A percentile compares a stretch with the other conserved stretches of the same genome.
Evolutionary conservation across 2,329 filamentous ascomycete species (phyloP).

Genomic region (Botrytis medusae): DNA sequence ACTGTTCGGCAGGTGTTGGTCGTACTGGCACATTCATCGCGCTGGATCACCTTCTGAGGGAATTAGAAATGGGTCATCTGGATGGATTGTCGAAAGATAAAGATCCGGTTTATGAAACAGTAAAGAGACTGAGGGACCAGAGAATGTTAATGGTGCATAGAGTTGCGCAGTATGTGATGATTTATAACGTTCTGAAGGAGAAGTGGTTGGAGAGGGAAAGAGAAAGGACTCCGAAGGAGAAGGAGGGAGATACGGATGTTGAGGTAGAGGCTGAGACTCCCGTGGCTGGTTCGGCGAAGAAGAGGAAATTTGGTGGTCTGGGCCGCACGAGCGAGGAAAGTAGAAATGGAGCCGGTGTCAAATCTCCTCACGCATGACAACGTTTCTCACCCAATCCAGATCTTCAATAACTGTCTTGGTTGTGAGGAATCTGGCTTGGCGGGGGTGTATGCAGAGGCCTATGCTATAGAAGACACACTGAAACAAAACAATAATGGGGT

Average conservation of each 20-base stretch:
- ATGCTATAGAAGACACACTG: not conserved
- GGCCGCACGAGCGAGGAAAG: not conserved
- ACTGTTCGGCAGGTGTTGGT: constrained; percentile 92
- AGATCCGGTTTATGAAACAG: constrained; percentile 29
- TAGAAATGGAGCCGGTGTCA: not conserved
- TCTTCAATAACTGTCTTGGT: not conserved
- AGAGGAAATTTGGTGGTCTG: not conserved
- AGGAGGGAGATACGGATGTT: not conserved
- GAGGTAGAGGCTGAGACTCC: not conserved
- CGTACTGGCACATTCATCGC: constrained; percentile 78
- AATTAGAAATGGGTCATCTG: constrained; percentile 25
- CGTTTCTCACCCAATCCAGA: not conserved
- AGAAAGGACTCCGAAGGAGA: not conserved
- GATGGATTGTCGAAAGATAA: constrained; percentile 19
- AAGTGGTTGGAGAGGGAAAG: constrained; percentile 23
- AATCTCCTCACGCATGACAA: not conserved
- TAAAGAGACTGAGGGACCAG: constrained; percentile 27
- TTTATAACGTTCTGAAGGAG: constrained; percentile 27
- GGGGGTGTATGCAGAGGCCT: not conserved
- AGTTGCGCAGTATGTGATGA: constrained; percentile 24
- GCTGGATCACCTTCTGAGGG: constrained; percentile 27
- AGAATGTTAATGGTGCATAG: constrained; percentile 29
- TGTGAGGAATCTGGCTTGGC: not conserved
- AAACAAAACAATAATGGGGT: not conserved
- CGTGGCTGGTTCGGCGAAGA: not conserved